Evolutionary conservation across 331 rosid genomes (phyloP), one percentile per base, ranked within the genome.

Genomic region (Malus hybrid): DNA sequence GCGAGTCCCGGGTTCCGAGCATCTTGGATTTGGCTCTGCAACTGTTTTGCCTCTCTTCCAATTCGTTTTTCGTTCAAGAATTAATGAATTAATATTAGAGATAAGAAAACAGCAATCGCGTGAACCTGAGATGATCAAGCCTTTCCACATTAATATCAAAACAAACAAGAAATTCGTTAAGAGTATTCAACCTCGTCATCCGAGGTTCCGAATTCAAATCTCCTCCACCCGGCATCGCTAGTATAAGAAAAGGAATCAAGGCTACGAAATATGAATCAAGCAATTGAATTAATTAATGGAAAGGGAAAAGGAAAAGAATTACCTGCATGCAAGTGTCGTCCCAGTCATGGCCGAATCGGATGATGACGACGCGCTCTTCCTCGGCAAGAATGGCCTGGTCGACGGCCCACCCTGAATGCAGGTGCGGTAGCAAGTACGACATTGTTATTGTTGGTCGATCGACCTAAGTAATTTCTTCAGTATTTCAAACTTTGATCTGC

Each of bases 351-450:
- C 76, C 32, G 67, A 57, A 56, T 4, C 65, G 76, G 36, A 22
- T 72, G 76, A 42, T 7, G 72, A 67, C 72, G 7, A 91, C 87
- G n/a, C 97, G 92, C 74, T 90, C 96, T 80, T 92, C 97, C 76
- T 90, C 92, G 0, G 93, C 90, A 7, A 92, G 92, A 77, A 92
- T 92, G 44, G 97, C 89, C 80, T 88, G 97, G 77, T 90, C 97
- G 6, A 92, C 97, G 18, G 97, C 92, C 97, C 96, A 92, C 29
- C 94, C 93, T 0, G 95, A 91, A 71, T 89, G 98, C 79, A 91
- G 87, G 84, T 93, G 97, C 5, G 93, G 93, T 42, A 91, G 84
- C 88, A 93, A 62, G 87, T 93, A 91, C 83, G 98, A 93, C 98
- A 91, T 90, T 55, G 6, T 59, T 59, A 22, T 10, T 10, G 14